Conservation (phyloP, 2,329 filamentous ascomycete genomes). For the Nigrospora oryzae region DNA sequence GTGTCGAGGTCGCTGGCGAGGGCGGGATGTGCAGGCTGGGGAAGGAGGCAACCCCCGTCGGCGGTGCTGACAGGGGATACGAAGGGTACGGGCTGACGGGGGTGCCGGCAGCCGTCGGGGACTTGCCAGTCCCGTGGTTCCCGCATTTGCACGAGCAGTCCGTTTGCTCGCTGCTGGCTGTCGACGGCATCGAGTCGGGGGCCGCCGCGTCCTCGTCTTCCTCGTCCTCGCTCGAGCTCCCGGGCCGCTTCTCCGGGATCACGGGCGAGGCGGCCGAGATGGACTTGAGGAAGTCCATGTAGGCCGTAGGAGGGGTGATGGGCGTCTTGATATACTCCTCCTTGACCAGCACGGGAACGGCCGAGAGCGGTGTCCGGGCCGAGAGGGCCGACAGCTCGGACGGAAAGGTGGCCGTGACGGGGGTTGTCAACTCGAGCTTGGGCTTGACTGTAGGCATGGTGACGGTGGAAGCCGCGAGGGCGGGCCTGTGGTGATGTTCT, state of each 20-base stretch:
- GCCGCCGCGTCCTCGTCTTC: slow-evolving; percentile 34
- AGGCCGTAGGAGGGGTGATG: slow-evolving; percentile 83
- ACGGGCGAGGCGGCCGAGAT: slow-evolving; percentile 67
- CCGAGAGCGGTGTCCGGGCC: slow-evolving; percentile 61
- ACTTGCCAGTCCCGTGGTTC: slow-evolving; percentile 28
- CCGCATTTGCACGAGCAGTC: slow-evolving; percentile 51
- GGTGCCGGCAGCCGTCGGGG: slow-evolving; percentile 30
- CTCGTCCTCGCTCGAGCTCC: slow-evolving; percentile 38
- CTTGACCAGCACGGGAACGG: slow-evolving; percentile 56
- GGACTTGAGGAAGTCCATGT: slow-evolving; percentile 86
- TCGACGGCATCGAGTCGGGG: slow-evolving; percentile 40
- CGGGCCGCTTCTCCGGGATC: slow-evolving; percentile 45
- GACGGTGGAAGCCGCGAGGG: slow-evolving; percentile 10
- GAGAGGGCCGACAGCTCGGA: slow-evolving; percentile 54
- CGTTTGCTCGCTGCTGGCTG: slow-evolving; percentile 46
- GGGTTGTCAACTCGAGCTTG: slow-evolving; percentile 56
- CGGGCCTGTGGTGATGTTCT: slow-evolving; percentile 6
- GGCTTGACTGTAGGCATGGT: slow-evolving; percentile 45
- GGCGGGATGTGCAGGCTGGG: slow-evolving; percentile 68
- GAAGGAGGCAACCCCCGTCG: slow-evolving; percentile 51
- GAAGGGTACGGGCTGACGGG: slow-evolving; percentile 44
- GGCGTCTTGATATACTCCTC: slow-evolving; percentile 62
- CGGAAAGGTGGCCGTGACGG: slow-evolving; percentile 53
- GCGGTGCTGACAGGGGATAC: slow-evolving; percentile 51
- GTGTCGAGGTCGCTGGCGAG: slow-evolving; percentile 59